These are phyloP conservation scores for Solanum pimpinellifolium DNA, from an alignment of 257 asterid genomes.

Conservation along the genomic window DNA sequence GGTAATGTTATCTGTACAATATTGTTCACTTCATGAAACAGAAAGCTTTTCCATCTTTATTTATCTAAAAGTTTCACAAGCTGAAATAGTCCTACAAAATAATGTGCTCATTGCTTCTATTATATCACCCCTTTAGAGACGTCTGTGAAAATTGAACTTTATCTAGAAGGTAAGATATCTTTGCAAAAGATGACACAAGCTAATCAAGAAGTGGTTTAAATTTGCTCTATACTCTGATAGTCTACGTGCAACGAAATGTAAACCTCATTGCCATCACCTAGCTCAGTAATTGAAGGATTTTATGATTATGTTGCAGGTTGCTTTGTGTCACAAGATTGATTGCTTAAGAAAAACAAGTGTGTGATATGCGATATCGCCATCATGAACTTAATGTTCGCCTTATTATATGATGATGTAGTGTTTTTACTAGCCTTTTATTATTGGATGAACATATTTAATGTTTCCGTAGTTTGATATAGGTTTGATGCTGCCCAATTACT, in stretches of 20 bases:
- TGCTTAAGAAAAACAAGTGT: background rate
- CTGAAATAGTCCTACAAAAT: background rate
- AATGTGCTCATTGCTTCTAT: background rate
- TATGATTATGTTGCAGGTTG: background rate
- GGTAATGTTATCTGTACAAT: conserved; percentile 26
- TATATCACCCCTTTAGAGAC: background rate
- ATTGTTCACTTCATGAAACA: background rate
- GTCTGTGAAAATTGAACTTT: background rate
- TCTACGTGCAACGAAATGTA: background rate
- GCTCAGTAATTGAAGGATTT: background rate
- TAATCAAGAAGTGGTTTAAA: background rate
- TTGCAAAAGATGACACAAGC: background rate
- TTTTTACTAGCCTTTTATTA: background rate
- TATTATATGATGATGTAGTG: background rate
- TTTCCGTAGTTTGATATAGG: background rate
- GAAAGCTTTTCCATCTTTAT: background rate
- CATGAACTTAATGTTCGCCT: background rate
- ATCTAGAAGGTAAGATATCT: background rate
- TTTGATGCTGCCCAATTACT: background rate
- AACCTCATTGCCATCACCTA: background rate
- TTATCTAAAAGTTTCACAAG: background rate
- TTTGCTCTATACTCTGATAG: background rate
- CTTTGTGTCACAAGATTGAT: background rate
- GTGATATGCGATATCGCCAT: background rate
- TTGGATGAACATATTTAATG: background rate